Base-by-base conservation (phyloP, 805 yeast species). In the Ogataea corticis region DNA sequence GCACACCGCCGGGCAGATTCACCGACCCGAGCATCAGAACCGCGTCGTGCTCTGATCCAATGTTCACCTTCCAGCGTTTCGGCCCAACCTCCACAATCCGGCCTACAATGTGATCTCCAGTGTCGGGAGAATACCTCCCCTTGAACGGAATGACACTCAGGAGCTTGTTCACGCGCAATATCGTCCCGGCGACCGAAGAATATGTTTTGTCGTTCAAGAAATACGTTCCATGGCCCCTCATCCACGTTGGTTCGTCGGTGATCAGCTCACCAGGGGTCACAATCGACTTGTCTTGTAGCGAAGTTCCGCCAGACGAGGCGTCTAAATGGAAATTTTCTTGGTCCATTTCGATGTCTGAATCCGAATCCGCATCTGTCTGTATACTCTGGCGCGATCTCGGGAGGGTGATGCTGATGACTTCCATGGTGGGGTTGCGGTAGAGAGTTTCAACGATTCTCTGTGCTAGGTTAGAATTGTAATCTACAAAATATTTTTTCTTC, bases 161-260 rank as follows among this genome's bases (percentile, higher is more conserved):
- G 47, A 94, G 73, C 57, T 91, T 81, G 65, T 94, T 94, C 42
- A 91, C 97, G 51, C 92, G 76, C 1, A 87, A 78, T 4, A 94
- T 83, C 10, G 83, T 82, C 4, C 99, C 99, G 0, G 97, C 97
- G 6, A 92, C 96, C 0, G 97, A 85, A 2, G 96, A 85, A 63
- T 79, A 89, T 0, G 97, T 89, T 55, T 76, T 72, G 53, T 84
- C 85, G 28, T 80, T 82, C 32, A 85, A 68, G 54, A 83, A 80
- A 63, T 89, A 94, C 0, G 98, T 94, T 5, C 99, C 99, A 61
- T 92, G 99, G 25, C 99, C 99, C 61, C 96, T 80, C 99, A 94
- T 94, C 97, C 98, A 94, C 2, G 84, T 77, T 6, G 96, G 87
- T 59, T 94, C 98, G 55, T 87, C 94, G 0, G 98, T 94, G n/a